Evolutionary conservation across 768 basidiomycete species (phyloP).

Genomic region (Albatrellus ellisii): DNA sequence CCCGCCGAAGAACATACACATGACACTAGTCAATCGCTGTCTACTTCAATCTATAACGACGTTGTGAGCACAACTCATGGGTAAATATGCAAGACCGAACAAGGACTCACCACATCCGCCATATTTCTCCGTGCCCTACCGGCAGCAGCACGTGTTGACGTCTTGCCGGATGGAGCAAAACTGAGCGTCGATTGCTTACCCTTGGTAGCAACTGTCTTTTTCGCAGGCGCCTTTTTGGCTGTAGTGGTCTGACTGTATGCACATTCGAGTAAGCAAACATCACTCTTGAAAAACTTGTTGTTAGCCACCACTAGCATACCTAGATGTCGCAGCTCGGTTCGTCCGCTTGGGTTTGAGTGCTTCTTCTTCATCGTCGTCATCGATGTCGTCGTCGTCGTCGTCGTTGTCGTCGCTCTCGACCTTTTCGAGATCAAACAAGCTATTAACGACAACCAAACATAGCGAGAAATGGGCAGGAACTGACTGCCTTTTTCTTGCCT

Average conservation of each 20-base stretch:
- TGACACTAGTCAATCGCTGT: constrained; percentile 16
- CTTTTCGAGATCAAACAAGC: constrained; percentile 36
- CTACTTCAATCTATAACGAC: constrained; percentile 12
- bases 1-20: too few relatives aligned
- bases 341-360: constrained; percentile 40
- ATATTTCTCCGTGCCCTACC: constrained; percentile 53
- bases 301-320: constrained; percentile 26
- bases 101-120: constrained; percentile 29
- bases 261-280: neutral
- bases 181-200: constrained; percentile 43
- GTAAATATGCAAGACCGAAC: constrained; percentile 1
- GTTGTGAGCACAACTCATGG: neutral
- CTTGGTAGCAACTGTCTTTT: constrained; percentile 25
- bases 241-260: constrained; percentile 21
- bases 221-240: constrained; percentile 41
- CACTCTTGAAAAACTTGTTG: neutral
- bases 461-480: neutral
- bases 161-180: constrained; percentile 35
- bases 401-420: constrained; percentile 50
- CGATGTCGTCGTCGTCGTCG: constrained; percentile 42
- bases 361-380: constrained; percentile 37
- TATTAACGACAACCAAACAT: constrained; percentile 1
- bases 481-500: constrained; percentile 25
- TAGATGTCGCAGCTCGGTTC: constrained; percentile 50
- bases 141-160: constrained; percentile 54